Evolutionary conservation across 257 asterid species (phyloP).

Genomic region (Rhazya stricta): DNA sequence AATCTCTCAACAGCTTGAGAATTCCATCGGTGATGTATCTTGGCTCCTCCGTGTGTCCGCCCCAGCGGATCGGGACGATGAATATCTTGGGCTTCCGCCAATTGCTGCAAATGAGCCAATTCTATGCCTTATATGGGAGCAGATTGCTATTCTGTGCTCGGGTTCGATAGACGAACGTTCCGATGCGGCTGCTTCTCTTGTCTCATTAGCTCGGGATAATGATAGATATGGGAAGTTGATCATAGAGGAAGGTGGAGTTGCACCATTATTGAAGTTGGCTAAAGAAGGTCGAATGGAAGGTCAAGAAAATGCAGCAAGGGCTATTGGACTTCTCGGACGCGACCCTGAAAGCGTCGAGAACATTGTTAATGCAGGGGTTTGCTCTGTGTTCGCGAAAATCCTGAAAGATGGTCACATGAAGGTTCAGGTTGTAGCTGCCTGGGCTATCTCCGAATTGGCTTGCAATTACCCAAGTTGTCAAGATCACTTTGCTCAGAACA

Average conservation of each 20-base stretch:
- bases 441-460: constrained; percentile 74
- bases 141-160: constrained; percentile 53
- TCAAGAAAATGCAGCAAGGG: constrained; percentile 67
- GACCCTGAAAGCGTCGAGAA: constrained; percentile 76
- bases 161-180: constrained; percentile 53
- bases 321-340: constrained; percentile 63
- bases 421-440: constrained; percentile 70
- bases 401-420: constrained; percentile 81
- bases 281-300: constrained; percentile 74
- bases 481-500: constrained; percentile 71
- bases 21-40: constrained; percentile 65
- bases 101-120: constrained; percentile 78
- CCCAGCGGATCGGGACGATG: constrained; percentile 62
- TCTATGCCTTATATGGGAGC: constrained; percentile 71
- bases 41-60: constrained; percentile 78
- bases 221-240: constrained; percentile 65
- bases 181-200: constrained; percentile 61
- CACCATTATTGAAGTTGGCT: constrained; percentile 57
- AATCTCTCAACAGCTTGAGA: constrained; percentile 55
- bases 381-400: constrained; percentile 70
- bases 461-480: constrained; percentile 71
- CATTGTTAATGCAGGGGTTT: constrained; percentile 66
- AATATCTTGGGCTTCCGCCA: constrained; percentile 60
- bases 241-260: constrained; percentile 79
- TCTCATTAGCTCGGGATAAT: constrained; percentile 64